These are phyloP conservation scores for Starmera stellimalicola DNA, from an alignment of 1,139 yeast genomes.

Conservation along the genomic window DNA sequence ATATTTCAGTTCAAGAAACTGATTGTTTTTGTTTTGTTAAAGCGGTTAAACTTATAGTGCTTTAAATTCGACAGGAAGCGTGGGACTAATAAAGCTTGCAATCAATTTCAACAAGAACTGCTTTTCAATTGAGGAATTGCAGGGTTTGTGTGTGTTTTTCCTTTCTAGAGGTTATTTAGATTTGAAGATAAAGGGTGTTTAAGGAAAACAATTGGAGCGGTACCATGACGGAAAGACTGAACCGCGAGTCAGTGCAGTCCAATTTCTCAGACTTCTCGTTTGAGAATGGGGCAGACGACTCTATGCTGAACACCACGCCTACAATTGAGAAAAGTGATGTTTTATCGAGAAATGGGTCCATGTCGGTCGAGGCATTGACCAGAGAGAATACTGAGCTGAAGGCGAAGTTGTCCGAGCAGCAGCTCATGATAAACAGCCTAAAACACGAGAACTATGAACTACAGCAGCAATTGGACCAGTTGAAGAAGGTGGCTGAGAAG, in stretches of 20 bases:
- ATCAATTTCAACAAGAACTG: too few relatives aligned
- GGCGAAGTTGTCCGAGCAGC: slow-evolving; percentile 3
- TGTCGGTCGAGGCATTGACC: background rate
- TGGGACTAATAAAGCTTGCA: too few relatives aligned
- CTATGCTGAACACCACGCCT: slow-evolving; percentile 1
- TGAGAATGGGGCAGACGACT: slow-evolving; percentile 11
- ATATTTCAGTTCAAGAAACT: too few relatives aligned
- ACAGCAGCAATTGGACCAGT: background rate
- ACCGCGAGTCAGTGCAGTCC: slow-evolving; percentile 12
- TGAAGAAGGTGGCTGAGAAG: background rate
- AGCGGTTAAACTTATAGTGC: too few relatives aligned
- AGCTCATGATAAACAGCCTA: slow-evolving; percentile 1
- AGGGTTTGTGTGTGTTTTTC: too few relatives aligned
- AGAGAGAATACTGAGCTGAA: slow-evolving; percentile 5
- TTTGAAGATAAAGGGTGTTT: too few relatives aligned
- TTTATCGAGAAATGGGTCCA: slow-evolving; percentile 3
- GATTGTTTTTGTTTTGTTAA: too few relatives aligned
- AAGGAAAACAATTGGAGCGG: too few relatives aligned
- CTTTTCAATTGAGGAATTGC: too few relatives aligned
- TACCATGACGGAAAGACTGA: slow-evolving; percentile 3
- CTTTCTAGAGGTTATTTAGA: too few relatives aligned
- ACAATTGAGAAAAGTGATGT: slow-evolving; percentile 4
- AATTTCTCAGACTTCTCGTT: slow-evolving; percentile 15
- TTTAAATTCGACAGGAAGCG: too few relatives aligned
- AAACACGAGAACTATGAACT: slow-evolving; percentile 3